Evolutionary conservation across 768 basidiomycete genomes (phyloP).

Genomic region (Clitopilus passeckerianus): DNA sequence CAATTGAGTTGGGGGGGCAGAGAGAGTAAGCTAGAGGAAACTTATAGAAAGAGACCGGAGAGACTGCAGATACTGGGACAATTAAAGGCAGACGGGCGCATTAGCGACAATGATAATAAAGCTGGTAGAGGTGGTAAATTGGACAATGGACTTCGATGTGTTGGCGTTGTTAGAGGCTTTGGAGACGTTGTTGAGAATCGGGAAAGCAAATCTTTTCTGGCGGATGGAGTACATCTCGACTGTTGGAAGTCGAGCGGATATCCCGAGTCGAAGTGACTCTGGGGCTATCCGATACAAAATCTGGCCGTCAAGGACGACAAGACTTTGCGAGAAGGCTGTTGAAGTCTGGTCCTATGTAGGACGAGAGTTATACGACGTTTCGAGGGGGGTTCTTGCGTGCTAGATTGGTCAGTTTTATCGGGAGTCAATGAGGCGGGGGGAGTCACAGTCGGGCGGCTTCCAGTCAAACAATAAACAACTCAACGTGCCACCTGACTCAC

Average conservation of each 20-base stretch:
- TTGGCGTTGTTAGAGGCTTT: constrained; percentile 13
- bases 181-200: constrained; percentile 11
- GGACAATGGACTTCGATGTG: neutral
- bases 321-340: constrained; percentile 9
- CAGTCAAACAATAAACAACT: constrained; percentile 14
- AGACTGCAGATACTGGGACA: constrained; percentile 10
- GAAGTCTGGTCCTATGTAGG: constrained; percentile 5
- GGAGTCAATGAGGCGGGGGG: constrained; percentile 13
- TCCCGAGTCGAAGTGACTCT: constrained; percentile 30
- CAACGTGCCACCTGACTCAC: constrained; percentile 18
- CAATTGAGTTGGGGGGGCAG: constrained; percentile 22
- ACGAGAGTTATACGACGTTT: neutral
- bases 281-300: constrained; percentile 39
- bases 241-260: constrained; percentile 25
- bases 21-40: constrained; percentile 20
- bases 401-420: constrained; percentile 1
- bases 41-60: neutral
- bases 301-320: constrained; percentile 27
- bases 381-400: neutral
- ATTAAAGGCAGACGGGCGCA: constrained; percentile 18
- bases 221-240: constrained; percentile 34
- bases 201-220: constrained; percentile 18
- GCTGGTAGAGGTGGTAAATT: constrained; percentile 24
- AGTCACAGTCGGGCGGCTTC: constrained; percentile 16
- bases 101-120: constrained; percentile 16